phyloP scores from a whole-genome alignment of 306 rosid genomes.

The Mimosa pudica region DNA sequence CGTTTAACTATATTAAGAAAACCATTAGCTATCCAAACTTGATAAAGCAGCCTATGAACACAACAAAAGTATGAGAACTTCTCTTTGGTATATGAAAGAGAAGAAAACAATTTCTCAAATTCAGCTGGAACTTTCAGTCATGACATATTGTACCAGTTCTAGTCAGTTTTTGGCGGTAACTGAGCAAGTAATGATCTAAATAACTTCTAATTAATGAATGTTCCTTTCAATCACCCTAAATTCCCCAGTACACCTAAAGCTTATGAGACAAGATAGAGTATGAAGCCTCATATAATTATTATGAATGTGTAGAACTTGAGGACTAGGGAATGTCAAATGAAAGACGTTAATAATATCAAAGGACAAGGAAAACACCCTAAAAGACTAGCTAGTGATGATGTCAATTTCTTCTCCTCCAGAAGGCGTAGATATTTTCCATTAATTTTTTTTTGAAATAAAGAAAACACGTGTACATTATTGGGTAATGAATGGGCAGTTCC shows the following conservation, averaged over 20 bases:
- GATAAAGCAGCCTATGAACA: slow-evolving; percentile 30
- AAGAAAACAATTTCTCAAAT: slow-evolving; percentile 31
- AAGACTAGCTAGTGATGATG: not conserved
- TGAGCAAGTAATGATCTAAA: slow-evolving; percentile 26
- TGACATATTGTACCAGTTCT: slow-evolving; percentile 6
- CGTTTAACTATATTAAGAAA: not conserved
- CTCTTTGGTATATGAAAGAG: slow-evolving; percentile 33
- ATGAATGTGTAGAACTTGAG: not conserved
- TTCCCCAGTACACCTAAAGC: not conserved
- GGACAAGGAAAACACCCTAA: not conserved
- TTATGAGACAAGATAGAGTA: not conserved
- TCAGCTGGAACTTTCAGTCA: slow-evolving; percentile 42
- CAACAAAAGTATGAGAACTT: slow-evolving; percentile 33
- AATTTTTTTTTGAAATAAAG: slow-evolving; percentile 4
- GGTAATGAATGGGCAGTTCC: slow-evolving; percentile 43
- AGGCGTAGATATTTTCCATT: not conserved
- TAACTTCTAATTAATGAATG: not conserved
- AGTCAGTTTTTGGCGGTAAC: slow-evolving; percentile 29
- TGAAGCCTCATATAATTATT: not conserved
- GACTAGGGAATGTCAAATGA: slow-evolving; percentile 1
- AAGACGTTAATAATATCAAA: not conserved
- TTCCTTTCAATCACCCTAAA: not conserved
- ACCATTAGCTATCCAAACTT: slow-evolving; percentile 5
- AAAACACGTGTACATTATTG: slow-evolving; percentile 42
- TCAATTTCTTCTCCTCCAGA: not conserved